Conservation (phyloP, 805 yeast genomes). For the Lipomyces lipofer region DNA sequence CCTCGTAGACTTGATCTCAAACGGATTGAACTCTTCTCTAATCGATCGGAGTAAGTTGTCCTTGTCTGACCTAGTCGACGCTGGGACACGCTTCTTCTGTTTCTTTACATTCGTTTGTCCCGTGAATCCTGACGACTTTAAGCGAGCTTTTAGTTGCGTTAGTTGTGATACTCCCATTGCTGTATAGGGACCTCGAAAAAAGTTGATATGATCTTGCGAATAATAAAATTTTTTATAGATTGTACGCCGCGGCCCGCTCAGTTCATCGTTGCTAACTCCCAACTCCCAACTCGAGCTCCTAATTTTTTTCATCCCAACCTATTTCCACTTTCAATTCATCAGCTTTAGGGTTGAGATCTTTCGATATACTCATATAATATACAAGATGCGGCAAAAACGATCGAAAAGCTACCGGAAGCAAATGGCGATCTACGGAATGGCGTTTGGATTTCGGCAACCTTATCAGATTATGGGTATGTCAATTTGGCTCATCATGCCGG, state of each 20-base stretch:
- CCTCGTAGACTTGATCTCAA: conserved; percentile 72
- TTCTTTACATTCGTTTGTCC: conserved; percentile 70
- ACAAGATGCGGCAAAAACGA: conserved; percentile 87
- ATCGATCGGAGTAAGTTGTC: conserved; percentile 57
- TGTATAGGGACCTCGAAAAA: neutral
- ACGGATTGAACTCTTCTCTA: conserved; percentile 85
- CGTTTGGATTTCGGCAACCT: conserved; percentile 92
- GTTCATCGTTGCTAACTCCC: conserved; percentile 2
- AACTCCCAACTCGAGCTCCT: neutral
- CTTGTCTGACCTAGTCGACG: conserved; percentile 64
- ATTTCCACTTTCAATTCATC: no score
- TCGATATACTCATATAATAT: neutral
- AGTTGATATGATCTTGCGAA: no score
- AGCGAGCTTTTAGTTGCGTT: conserved; percentile 73
- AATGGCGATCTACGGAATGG: conserved; percentile 77
- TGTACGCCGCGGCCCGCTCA: neutral
- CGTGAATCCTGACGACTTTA: conserved; percentile 77
- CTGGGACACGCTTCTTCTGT: conserved; percentile 41
- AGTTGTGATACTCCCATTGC: conserved; percentile 85
- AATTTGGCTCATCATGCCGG: neutral
- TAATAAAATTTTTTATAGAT: neutral
- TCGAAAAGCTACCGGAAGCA: conserved; percentile 93
- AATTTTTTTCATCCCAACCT: neutral
- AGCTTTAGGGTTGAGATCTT: no score
- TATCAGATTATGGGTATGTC: conserved; percentile 64